These are phyloP conservation scores for Penicillium italicum DNA, from an alignment of 2,329 filamentous ascomycete species.

Conservation along the genomic window DNA sequence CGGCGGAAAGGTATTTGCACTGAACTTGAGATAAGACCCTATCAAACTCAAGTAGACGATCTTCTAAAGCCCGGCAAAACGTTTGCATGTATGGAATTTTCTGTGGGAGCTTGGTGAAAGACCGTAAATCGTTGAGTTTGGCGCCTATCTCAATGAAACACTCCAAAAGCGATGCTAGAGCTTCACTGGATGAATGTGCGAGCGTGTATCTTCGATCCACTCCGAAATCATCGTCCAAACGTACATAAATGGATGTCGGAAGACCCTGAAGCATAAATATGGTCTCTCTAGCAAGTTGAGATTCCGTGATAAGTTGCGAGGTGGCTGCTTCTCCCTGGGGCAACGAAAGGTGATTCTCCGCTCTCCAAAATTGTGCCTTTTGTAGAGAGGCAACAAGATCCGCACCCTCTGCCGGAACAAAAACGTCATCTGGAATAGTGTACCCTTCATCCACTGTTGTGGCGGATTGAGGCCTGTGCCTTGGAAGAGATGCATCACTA, in stretches of 20 bases:
- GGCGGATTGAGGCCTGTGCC: slow-evolving; percentile 27
- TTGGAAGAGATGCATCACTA: slow-evolving; percentile 31
- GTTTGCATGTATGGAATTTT: slow-evolving; percentile 63
- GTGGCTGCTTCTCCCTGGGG: slow-evolving; percentile 16
- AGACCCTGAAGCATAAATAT: slow-evolving; percentile 83
- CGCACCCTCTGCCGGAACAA: slow-evolving; percentile 31
- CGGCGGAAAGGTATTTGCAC: slow-evolving; percentile 54
- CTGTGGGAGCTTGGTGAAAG: slow-evolving; percentile 48
- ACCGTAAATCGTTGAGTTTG: slow-evolving; percentile 47
- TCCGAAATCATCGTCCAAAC: slow-evolving; percentile 31
- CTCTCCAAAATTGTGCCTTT: slow-evolving; percentile 49
- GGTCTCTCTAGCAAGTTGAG: slow-evolving; percentile 70
- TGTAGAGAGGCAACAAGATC: slow-evolving; percentile 40
- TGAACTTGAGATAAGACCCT: slow-evolving; percentile 58
- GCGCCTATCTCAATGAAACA: slow-evolving; percentile 50
- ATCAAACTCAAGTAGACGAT: slow-evolving; percentile 59
- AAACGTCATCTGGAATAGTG: slow-evolving; percentile 33
- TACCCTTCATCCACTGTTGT: slow-evolving; percentile 32
- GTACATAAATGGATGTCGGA: slow-evolving; percentile 66
- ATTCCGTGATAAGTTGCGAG: slow-evolving; percentile 57
- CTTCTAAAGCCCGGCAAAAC: slow-evolving; percentile 62
- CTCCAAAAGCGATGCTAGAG: slow-evolving; percentile 34
- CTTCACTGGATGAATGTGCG: slow-evolving; percentile 32
- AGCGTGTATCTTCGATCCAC: slow-evolving; percentile 39
- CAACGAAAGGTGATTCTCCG: slow-evolving; percentile 19